Conservation (phyloP, 257 asterid species). For the Solanum virginianum region DNA sequence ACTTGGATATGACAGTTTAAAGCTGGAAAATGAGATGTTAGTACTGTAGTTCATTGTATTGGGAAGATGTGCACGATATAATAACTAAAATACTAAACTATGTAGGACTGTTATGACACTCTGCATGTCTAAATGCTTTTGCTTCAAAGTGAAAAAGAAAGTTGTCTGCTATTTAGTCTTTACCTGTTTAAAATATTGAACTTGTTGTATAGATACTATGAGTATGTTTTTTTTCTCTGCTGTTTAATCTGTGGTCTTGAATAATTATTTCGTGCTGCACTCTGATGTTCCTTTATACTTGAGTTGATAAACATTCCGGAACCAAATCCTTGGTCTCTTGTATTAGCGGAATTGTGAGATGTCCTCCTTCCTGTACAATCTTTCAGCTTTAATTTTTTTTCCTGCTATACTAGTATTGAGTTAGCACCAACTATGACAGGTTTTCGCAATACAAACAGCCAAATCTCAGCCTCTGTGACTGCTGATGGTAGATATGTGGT, state of each 20-base stretch:
- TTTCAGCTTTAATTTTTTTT: not conserved
- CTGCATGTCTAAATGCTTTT: not conserved
- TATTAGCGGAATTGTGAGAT: not conserved
- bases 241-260: not conserved
- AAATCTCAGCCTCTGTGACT: conserved; percentile 81
- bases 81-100: too few relatives aligned
- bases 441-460: conserved; percentile 79
- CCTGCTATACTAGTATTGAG: not conserved
- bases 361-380: not conserved
- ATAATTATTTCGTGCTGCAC: not conserved
- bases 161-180: not conserved
- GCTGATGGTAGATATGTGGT: conserved; percentile 75
- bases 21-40: too few relatives aligned
- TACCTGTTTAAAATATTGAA: not conserved
- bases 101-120: too few relatives aligned
- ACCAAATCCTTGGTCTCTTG: not conserved
- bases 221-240: not conserved
- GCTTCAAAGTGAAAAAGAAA: not conserved
- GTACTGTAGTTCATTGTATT: too few relatives aligned
- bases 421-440: conserved; percentile 34
- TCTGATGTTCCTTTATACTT: not conserved
- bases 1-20: too few relatives aligned
- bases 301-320: not conserved
- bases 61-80: too few relatives aligned
- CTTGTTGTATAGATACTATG: not conserved